These are phyloP conservation scores for Conringia planisiliqua DNA, from an alignment of 345 rosid genomes.

Conservation along the genomic window DNA sequence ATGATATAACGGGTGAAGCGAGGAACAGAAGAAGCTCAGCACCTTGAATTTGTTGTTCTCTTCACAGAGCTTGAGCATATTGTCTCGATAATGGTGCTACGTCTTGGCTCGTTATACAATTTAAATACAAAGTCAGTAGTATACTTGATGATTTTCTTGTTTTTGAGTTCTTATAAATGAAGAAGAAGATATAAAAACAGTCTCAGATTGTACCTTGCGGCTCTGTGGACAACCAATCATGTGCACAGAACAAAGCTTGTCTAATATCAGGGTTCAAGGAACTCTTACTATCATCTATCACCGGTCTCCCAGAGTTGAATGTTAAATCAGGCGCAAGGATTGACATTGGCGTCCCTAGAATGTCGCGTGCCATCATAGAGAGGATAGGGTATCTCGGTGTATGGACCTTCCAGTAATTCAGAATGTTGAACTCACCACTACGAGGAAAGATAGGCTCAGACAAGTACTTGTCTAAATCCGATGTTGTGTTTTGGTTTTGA, in stretches of 20 bases:
- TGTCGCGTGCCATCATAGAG: slow-evolving; percentile 94
- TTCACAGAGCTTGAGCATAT: slow-evolving; percentile 38
- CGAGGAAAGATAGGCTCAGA: slow-evolving; percentile 92
- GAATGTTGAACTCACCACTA: slow-evolving; percentile 67
- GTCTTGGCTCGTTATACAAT: slow-evolving; percentile 33
- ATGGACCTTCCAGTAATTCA: slow-evolving; percentile 98
- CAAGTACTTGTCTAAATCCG: slow-evolving; percentile 85
- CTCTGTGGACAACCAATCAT: slow-evolving; percentile 71
- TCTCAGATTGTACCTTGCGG: slow-evolving; percentile 47
- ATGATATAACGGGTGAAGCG: neutral
- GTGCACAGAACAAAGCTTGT: slow-evolving; percentile 83
- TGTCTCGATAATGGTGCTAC: slow-evolving; percentile 38
- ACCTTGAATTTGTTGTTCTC: slow-evolving; percentile 15
- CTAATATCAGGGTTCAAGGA: slow-evolving; percentile 58
- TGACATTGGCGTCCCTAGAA: slow-evolving; percentile 82
- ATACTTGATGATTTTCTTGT: neutral
- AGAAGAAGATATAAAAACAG: neutral
- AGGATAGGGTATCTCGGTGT: slow-evolving; percentile 91
- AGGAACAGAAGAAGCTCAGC: neutral
- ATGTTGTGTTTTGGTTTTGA: slow-evolving; percentile 52
- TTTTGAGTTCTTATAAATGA: neutral
- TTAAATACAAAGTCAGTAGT: neutral
- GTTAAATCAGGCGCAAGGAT: slow-evolving; percentile 53
- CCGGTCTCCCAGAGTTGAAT: slow-evolving; percentile 50
- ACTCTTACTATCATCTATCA: slow-evolving; percentile 55